Percentiles rank a stretch among this genome's conserved stretches.
phyloP scores from a whole-genome alignment of 805 yeast genomes.

The Lachancea sp. region DNA sequence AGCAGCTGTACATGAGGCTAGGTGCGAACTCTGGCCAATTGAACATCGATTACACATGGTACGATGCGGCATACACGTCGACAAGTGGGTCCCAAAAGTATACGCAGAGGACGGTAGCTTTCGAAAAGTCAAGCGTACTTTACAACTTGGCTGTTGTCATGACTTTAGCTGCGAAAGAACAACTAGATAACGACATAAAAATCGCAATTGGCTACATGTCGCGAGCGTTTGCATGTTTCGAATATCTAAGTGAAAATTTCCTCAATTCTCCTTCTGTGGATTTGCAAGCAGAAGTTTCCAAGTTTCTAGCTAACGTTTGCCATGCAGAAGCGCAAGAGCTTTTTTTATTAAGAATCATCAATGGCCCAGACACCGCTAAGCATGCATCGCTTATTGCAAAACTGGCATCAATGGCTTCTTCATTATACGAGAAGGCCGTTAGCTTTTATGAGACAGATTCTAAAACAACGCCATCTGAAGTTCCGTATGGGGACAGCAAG shows the following conservation, averaged over 20 bases:
- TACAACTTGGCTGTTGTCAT: conserved; percentile 70
- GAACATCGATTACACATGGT: conserved; percentile 67
- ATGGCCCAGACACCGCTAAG: conserved; percentile 35
- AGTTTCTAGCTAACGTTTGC: conserved; percentile 57
- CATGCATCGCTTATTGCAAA: conserved; percentile 71
- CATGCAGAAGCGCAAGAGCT: conserved; percentile 88
- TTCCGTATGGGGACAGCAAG: conserved; percentile 36
- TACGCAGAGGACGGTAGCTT: conserved; percentile 75
- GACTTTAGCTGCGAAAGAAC: conserved; percentile 43
- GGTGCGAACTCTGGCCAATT: conserved; percentile 57
- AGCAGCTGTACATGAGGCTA: conserved; percentile 67
- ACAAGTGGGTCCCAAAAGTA: conserved; percentile 32
- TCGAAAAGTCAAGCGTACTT: conserved; percentile 80
- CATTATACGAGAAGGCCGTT: conserved; percentile 47
- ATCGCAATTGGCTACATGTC: conserved; percentile 56
- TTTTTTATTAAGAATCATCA: conserved; percentile 55
- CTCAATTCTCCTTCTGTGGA: conserved; percentile 85
- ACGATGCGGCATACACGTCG: conserved; percentile 55
- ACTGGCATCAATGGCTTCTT: conserved; percentile 57
- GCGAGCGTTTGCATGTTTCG: conserved; percentile 71
- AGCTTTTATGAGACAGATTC: conserved; percentile 36
- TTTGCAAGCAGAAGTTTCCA: conserved; percentile 59
- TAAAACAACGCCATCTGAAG: conserved; percentile 15
- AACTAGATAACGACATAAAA: conserved; percentile 42
- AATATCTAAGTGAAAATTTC: conserved; percentile 70